Evolutionary conservation across 306 rosid genomes (phyloP), one percentile per base, ranked within the genome.

Genomic region (Cicer bijugum): DNA sequence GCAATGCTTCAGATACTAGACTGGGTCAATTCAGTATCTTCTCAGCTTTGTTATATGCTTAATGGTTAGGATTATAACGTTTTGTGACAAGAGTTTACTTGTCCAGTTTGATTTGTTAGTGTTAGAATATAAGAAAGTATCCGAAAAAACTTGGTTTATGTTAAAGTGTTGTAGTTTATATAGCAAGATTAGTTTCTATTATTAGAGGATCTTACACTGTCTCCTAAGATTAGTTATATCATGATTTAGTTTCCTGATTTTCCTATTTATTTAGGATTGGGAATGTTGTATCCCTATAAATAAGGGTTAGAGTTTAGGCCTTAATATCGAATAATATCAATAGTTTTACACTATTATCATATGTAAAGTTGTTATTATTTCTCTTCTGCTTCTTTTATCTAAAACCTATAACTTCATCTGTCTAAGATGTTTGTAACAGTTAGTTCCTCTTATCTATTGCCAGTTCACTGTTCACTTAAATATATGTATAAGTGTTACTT

Each of bases 401-500:
- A 3, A 56, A 56, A 56, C 37, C 62, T 9, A 56, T 19, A 20
- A 56, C 33, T 20, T 17, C 12, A 17, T 6, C 59, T 8, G 8
- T 53, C 2, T 0, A 17, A 17, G 33, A 53, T 53, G 4, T 28
- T 16, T 55, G 5, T 56, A 19, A 20, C 39, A 56, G 62, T 2
- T 56, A 56, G 75, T 19, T 73, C 55, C 50, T 70, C 40, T 64
- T 43, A 6, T 35, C 72, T 39, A 20, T 68, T 57, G 58, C 23
- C 42, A 45, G 46, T 77, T 68, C 70, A 51, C 17, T 53, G 16
- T 59, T 63, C 68, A 20, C 71, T 67, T 52, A 28, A 61, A 44
- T 61, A 47, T 40, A 37, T 45, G 14, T 35, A 9, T 60, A 48
- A 58, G 45, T 57, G 77, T 70, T 80, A 79, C 82, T 65, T 71